phyloP scores from a whole-genome alignment of 2,329 filamentous ascomycete species.

The Paraphoma chrysanthemicola region DNA sequence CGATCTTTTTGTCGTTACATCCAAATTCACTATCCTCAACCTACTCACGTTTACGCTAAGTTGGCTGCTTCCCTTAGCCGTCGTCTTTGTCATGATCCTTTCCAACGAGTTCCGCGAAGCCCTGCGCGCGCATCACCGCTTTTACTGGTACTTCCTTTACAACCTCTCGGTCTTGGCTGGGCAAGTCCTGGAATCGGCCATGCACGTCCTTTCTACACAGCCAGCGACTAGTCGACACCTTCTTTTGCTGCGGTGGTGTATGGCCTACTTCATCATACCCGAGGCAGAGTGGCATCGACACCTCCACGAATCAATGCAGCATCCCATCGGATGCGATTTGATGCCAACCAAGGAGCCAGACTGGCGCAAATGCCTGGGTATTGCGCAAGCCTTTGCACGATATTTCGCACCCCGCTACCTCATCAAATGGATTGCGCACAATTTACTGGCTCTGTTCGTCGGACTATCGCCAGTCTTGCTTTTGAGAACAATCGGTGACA shows the following conservation, averaged over 20 bases:
- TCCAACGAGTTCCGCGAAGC: too few relatives aligned
- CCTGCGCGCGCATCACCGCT: too few relatives aligned
- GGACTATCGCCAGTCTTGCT: neutral
- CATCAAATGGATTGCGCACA: too few relatives aligned
- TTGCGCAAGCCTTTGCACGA: too few relatives aligned
- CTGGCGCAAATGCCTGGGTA: neutral
- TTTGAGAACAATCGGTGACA: neutral
- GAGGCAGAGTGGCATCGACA: neutral
- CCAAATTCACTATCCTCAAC: neutral
- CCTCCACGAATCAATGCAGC: neutral
- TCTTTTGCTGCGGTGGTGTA: neutral
- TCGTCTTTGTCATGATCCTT: too few relatives aligned
- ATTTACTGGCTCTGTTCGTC: too few relatives aligned
- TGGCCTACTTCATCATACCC: neutral
- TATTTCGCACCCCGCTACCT: too few relatives aligned
- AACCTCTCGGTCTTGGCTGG: too few relatives aligned
- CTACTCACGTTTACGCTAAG: neutral
- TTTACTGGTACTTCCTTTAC: too few relatives aligned
- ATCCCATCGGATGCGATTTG: neutral
- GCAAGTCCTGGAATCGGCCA: neutral
- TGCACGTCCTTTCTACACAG: neutral
- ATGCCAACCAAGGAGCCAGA: neutral
- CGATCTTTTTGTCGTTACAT: neutral
- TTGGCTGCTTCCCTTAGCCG: too few relatives aligned
- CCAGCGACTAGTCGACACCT: neutral